These are phyloP conservation scores for Colletotrichum navitas DNA, from an alignment of 2,329 filamentous ascomycete genomes.

Conservation along the genomic window DNA sequence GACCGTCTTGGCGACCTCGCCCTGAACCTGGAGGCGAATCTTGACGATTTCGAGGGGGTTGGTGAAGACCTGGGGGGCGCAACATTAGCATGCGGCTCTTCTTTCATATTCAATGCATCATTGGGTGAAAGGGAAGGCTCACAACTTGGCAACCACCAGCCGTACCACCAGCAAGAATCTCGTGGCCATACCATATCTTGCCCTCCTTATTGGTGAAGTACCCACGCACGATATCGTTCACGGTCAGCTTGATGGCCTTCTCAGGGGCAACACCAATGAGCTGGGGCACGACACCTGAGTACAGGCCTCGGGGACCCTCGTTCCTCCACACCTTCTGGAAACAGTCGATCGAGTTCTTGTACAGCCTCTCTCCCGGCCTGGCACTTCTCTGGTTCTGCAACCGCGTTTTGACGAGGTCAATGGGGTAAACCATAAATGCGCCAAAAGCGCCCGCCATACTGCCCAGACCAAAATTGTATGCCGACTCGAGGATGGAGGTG, in stretches of 20 bases:
- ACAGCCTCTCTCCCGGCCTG: constrained; percentile 86
- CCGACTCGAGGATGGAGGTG: constrained; percentile 77
- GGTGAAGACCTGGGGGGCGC: constrained; percentile 80
- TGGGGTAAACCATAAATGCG: constrained; percentile 99
- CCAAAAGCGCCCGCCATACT: constrained; percentile 95
- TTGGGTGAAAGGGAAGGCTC: constrained; percentile 57
- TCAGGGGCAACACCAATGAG: constrained; percentile 98
- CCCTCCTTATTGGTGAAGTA: constrained; percentile 81
- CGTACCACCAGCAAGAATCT: constrained; percentile 88
- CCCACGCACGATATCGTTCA: constrained; percentile 91
- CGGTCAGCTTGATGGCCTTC: constrained; percentile 98
- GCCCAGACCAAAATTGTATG: constrained; percentile 91
- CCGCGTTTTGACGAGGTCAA: constrained; percentile 97
- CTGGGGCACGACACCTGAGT: constrained; percentile 95
- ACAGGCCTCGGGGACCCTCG: constrained; percentile 89
- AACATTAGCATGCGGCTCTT: constrained; percentile 34
- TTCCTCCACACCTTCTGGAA: constrained; percentile 93
- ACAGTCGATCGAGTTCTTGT: constrained; percentile 98
- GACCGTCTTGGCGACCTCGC: constrained; percentile 90
- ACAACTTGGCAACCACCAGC: constrained; percentile 97
- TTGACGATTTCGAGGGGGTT: constrained; percentile 99
- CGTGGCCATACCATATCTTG: constrained; percentile 76
- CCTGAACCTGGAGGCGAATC: constrained; percentile 97
- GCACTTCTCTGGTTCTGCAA: constrained; percentile 95
- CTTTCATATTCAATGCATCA: not conserved